Percentiles rank a stretch among this genome's conserved stretches.
Conservation (phyloP, 257 asterid genomes). For the Striga asiatica region DNA sequence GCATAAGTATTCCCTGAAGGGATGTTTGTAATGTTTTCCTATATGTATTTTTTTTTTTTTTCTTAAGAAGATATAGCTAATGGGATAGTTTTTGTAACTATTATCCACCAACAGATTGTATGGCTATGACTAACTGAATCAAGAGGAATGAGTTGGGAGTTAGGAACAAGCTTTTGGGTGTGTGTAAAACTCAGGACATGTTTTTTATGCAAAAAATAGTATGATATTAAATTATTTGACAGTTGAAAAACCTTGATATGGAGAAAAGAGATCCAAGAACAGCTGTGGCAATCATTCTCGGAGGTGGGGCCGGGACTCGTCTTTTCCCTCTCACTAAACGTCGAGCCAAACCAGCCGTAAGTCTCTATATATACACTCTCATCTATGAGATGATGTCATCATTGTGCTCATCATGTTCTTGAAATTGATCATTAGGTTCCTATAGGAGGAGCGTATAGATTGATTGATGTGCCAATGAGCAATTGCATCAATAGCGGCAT, state of each 20-base stretch:
- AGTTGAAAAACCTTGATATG: conserved; percentile 65
- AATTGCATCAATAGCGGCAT: conserved; percentile 94
- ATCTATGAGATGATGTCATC: background rate
- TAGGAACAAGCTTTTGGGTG: too few relatives aligned
- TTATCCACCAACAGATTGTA: too few relatives aligned
- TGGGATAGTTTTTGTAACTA: too few relatives aligned
- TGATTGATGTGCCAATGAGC: conserved; percentile 98
- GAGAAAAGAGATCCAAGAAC: conserved; percentile 72
- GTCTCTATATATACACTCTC: conserved; percentile 1
- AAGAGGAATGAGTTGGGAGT: too few relatives aligned
- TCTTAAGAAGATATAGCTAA: too few relatives aligned
- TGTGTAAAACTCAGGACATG: too few relatives aligned
- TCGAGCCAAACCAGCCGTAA: conserved; percentile 95
- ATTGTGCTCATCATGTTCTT: background rate
- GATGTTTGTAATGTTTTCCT: too few relatives aligned
- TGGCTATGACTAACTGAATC: too few relatives aligned
- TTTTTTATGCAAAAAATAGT: too few relatives aligned
- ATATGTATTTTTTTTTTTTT: too few relatives aligned
- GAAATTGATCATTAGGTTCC: conserved; percentile 53
- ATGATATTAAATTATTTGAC: too few relatives aligned
- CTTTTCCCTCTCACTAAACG: conserved; percentile 92
- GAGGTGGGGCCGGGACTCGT: conserved; percentile 99
- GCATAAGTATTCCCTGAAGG: too few relatives aligned
- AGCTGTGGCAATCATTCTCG: conserved; percentile 79
- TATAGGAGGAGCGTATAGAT: conserved; percentile 90